A percentile compares a stretch with the other conserved stretches of the same genome.
These are phyloP conservation scores for Scheffersomyces coipomensis DNA, from an alignment of 805 yeast species.

Conservation along the genomic window DNA sequence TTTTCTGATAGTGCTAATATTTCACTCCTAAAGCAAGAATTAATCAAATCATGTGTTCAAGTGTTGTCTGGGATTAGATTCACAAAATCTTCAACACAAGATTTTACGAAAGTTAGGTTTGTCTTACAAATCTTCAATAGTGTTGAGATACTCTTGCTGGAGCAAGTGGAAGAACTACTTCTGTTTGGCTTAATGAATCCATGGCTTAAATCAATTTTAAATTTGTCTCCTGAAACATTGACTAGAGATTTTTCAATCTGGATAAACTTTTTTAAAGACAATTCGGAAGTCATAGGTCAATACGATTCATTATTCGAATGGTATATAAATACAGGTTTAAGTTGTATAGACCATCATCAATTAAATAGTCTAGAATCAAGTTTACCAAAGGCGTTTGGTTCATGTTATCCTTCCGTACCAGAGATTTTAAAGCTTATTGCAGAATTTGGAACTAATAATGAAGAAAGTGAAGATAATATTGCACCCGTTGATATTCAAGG, in stretches of 20 bases:
- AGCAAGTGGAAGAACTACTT: not conserved
- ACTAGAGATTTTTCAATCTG: not conserved
- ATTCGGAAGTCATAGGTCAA: not conserved
- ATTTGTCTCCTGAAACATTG: not conserved
- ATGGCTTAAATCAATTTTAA: conserved; percentile 3
- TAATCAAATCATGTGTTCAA: conserved; percentile 2
- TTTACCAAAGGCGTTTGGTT: not conserved
- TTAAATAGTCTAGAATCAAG: not conserved
- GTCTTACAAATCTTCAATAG: no score
- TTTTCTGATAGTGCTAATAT: conserved; percentile 1
- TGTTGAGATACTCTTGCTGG: no score
- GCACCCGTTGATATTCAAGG: conserved; percentile 23
- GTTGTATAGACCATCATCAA: not conserved
- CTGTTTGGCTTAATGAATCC: conserved; percentile 8
- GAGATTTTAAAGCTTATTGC: not conserved
- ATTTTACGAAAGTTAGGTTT: no score
- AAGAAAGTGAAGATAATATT: not conserved
- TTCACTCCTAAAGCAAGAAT: not conserved
- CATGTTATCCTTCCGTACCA: not conserved
- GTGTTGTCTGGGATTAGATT: no score
- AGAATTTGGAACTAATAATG: conserved; percentile 5
- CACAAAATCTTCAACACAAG: no score
- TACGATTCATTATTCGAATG: not conserved
- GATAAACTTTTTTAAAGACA: not conserved
- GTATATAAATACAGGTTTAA: not conserved